These are phyloP conservation scores for Microbotryomycetes sp. DNA, from an alignment of 1,284 basidiomycete species.

Conservation along the genomic window DNA sequence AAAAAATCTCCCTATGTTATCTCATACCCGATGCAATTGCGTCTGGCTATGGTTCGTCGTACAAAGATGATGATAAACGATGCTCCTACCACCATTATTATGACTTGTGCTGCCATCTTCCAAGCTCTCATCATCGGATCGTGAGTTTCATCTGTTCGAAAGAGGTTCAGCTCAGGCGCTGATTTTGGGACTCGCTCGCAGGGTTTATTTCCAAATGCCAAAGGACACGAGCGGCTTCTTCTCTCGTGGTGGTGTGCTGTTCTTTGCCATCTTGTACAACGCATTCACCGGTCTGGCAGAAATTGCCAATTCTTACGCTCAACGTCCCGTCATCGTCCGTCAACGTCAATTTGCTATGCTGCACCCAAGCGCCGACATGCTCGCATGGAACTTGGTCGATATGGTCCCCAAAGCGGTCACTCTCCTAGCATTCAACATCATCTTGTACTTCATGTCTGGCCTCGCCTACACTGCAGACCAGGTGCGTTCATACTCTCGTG, in stretches of 20 bases:
- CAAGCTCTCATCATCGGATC: constrained; percentile 1
- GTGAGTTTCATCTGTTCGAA: too few species aligned
- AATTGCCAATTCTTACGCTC: constrained; percentile 53
- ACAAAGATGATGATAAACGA: constrained; percentile 57
- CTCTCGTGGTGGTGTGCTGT: constrained; percentile 64
- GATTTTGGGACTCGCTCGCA: constrained; percentile 62
- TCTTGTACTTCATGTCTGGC: constrained; percentile 47
- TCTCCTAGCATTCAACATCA: constrained; percentile 22
- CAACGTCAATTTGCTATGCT: constrained; percentile 45
- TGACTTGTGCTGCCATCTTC: constrained; percentile 36
- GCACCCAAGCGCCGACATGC: constrained; percentile 46
- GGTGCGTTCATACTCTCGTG: too few species aligned
- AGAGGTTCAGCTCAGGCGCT: too few species aligned
- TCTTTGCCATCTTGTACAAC: constrained; percentile 48
- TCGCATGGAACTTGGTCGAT: constrained; percentile 47
- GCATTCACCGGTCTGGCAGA: constrained; percentile 50
- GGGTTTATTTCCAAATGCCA: constrained; percentile 57
- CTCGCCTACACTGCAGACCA: constrained; percentile 42
- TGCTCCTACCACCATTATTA: constrained; percentile 43
- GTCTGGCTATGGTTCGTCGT: constrained; percentile 59
- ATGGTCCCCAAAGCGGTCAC: constrained; percentile 46
- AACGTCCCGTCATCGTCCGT: constrained; percentile 44
- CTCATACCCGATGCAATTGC: constrained; percentile 55
- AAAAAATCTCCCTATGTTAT: constrained; percentile 46
- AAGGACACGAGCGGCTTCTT: constrained; percentile 62